Conservation (phyloP, 305 asterid genomes). For the Fraxinus nigra region DNA sequence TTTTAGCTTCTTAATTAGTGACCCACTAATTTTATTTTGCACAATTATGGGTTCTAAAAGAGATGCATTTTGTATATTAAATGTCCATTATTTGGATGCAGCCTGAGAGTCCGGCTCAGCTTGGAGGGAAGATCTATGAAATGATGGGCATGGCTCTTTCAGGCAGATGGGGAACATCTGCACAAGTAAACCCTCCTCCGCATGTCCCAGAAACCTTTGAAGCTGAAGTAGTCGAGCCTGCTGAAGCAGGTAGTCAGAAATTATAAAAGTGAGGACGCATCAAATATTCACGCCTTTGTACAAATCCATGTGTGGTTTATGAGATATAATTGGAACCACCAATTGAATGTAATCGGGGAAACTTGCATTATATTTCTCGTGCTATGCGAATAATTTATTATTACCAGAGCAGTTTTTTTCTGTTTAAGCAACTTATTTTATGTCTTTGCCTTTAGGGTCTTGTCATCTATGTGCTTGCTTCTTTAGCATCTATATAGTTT, state of each 20-base stretch:
- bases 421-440: background rate
- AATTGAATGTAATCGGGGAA: background rate
- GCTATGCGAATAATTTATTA: background rate
- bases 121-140: constrained; percentile 91
- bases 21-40: background rate
- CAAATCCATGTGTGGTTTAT: background rate
- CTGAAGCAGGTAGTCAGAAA: constrained; percentile 54
- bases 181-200: constrained; percentile 22
- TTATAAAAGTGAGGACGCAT: constrained; percentile 14
- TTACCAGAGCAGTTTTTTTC: background rate
- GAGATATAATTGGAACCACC: background rate
- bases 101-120: constrained; percentile 96
- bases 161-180: constrained; percentile 59
- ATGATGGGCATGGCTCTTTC: constrained; percentile 91
- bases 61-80: background rate
- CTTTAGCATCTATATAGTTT: background rate
- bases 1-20: background rate
- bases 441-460: background rate
- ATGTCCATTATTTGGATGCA: constrained; percentile 23
- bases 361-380: background rate
- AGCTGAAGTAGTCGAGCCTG: constrained; percentile 74
- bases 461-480: background rate
- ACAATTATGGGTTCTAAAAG: background rate
- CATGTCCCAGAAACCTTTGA: constrained; percentile 48
- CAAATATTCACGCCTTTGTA: background rate